phyloP scores from a whole-genome alignment of 805 yeast genomes.

The Cephaloascus albidus region DNA sequence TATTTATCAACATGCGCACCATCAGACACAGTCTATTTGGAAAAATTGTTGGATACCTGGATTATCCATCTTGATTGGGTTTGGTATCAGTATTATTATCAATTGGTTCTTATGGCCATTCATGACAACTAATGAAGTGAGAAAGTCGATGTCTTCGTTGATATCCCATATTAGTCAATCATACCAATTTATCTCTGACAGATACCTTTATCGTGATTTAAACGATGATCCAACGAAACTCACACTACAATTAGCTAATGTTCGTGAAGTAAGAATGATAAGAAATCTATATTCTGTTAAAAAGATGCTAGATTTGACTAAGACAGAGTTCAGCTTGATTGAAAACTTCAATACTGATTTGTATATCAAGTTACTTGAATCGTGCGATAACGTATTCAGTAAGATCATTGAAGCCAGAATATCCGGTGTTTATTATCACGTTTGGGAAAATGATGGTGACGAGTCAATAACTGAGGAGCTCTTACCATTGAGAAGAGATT shows the following conservation, averaged over 20 bases:
- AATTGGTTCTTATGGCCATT: constrained; percentile 43
- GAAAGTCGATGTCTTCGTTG: constrained; percentile 25
- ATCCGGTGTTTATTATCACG: constrained; percentile 35
- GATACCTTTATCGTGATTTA: constrained; percentile 37
- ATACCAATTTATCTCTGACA: constrained; percentile 36
- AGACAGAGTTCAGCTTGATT: constrained; percentile 24
- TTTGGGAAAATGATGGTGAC: constrained; percentile 32
- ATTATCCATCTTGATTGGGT: constrained; percentile 26
- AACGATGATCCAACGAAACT: constrained; percentile 37
- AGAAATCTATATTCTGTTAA: constrained; percentile 30
- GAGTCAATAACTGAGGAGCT: constrained; percentile 25
- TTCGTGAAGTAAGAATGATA: constrained; percentile 38
- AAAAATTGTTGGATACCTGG: constrained; percentile 29
- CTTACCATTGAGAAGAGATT: constrained; percentile 34
- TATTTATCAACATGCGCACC: constrained; percentile 6
- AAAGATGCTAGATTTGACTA: constrained; percentile 22
- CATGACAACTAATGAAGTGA: constrained; percentile 30
- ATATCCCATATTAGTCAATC: constrained; percentile 33
- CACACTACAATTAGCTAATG: constrained; percentile 30
- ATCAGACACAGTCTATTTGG: constrained; percentile 16
- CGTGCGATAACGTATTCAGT: constrained; percentile 29
- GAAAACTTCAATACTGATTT: constrained; percentile 20
- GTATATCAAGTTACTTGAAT: constrained; percentile 21
- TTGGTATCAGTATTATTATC: constrained; percentile 21
- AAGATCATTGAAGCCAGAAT: constrained; percentile 39